Evolutionary conservation across 345 rosid genomes (phyloP), one percentile per base, ranked within the genome.

Genomic region (Rubroshorea leprosula): DNA sequence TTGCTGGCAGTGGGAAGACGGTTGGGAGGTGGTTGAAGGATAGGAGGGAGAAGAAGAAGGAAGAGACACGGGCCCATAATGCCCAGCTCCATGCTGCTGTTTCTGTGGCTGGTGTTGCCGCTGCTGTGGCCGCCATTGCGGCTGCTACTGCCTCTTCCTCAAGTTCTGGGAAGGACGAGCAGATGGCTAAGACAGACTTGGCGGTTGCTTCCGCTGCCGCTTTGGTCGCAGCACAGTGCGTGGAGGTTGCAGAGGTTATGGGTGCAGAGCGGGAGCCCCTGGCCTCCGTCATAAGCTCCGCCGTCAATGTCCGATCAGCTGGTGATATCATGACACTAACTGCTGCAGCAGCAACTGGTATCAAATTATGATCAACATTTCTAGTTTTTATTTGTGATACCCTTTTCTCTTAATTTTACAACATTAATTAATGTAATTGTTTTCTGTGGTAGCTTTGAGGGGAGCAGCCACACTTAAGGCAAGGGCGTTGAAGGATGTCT

Each of bases 391-490:
- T 35, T 35, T n/a, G 11, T 44, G 3, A 16, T 48, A 5, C 9
- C 4, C 38, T 2, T n/a, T 14, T 19, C 10, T 6, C 23, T 22
- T 0, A 31, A 5, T 8, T 51, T 18, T 21, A 20, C 9, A 5
- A 26, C 1, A 31, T 27, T 0, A n/a, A 11, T 44, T 24, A 3
- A 23, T 44, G 15, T 17, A 24, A 35, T 39, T 26, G 22, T 58
- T 19, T 27, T 15, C 23, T 62, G 61, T 26, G 22, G 5, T 26
- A 92, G 99, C 99, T 0, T 78, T 93, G 57, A 80, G 97, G 35
- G 99, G 97, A 24, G 94, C 86, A 0, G 92, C 95, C 5, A 87
- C 97, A 6, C 66, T 94, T 68, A 94, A 85, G 79, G 99, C 90
- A 1, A 77, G 90, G 57, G 77, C 85, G 1, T 54, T 78, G 72